Base-by-base conservation (phyloP, 2,329 filamentous ascomycete species). In the Myriosclerotinia duriaeana region DNA sequence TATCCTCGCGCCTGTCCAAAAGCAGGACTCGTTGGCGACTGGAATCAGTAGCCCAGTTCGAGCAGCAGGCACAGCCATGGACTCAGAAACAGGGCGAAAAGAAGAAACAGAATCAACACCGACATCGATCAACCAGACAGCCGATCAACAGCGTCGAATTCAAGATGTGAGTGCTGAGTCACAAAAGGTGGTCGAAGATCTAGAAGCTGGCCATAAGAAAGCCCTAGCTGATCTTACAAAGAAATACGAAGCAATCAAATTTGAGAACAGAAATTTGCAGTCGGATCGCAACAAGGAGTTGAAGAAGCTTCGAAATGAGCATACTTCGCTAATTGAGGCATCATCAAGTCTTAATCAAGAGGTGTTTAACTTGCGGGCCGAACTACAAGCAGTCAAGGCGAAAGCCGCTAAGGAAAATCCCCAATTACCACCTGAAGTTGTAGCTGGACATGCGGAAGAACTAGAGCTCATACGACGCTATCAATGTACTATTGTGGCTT, bases 261-360 rank as follows among this genome's bases (percentile, higher is more conserved):
- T 63, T 22, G 60, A 63, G 11, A 63, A 63, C 26, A 30, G 26
- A 20, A 63, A 54, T 9, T 22, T 63, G 17, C 54, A 53, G 48
- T 34, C 38, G 50, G 38, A 54, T 15, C 50, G 60, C 5, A 63
- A 63, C 48, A 54, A 54, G 12, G 50, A 63, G 38, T 4, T 63
- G 22, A 50, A 54, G 3, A 54, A 44, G 15, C 36, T 63, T n/a
- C 60, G 50, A 6, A 63, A 53, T 34, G 60, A 36, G 30, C 9
- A 58, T 15, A 20, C 9, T 5, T 22, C 14, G 3, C 3, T 48
- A 5, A 9, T 2, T 8, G 50, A 14, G 26, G 14, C 17, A 26
- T 17, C 48, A n/a, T 53, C 46, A 26, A 12, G 9, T 42, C 22
- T n/a, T 9, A 36, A 46, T 17, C 7, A 46, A 9, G 40, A 60